A percentile compares a stretch with the other conserved stretches of the same genome.
Conservation (phyloP, 2,329 filamentous ascomycete species). For the Stemphylium vesicarium region DNA sequence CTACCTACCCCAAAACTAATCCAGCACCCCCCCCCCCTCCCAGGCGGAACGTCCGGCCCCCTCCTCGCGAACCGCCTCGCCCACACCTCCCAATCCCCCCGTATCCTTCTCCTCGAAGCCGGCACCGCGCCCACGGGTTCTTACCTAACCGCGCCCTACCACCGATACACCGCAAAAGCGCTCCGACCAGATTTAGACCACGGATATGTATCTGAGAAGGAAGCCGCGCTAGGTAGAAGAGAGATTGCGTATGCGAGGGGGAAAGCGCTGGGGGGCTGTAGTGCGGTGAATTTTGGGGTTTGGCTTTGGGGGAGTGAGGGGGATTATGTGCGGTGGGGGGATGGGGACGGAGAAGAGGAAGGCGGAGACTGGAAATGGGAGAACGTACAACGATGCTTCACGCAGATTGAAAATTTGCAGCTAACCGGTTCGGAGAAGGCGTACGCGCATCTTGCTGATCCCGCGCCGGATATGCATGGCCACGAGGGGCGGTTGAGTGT, state of each 20-base stretch:
- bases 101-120: slow-evolving; percentile 67
- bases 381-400: slow-evolving; percentile 58
- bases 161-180: slow-evolving; percentile 56
- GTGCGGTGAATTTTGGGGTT: slow-evolving; percentile 54
- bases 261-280: slow-evolving; percentile 58
- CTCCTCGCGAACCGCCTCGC: slow-evolving; percentile 62
- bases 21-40: no score
- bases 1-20: no score
- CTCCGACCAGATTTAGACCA: slow-evolving; percentile 60
- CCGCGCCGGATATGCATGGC: slow-evolving; percentile 57
- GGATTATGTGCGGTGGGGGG: slow-evolving; percentile 69
- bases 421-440: slow-evolving; percentile 26
- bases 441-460: slow-evolving; percentile 57
- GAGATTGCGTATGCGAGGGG: slow-evolving; percentile 54
- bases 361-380: slow-evolving; percentile 65
- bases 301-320: slow-evolving; percentile 59
- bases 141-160: slow-evolving; percentile 53
- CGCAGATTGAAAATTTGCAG: slow-evolving; percentile 62
- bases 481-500: slow-evolving; percentile 35
- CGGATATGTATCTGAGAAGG: slow-evolving; percentile 52
- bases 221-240: slow-evolving; percentile 47
- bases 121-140: slow-evolving; percentile 60
- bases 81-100: slow-evolving; percentile 54
- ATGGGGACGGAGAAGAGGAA: no score
- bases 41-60: slow-evolving; percentile 67